Percentiles rank a stretch among this genome's conserved stretches.
These are phyloP conservation scores for Annona cherimola DNA, from an alignment of 164 flowering plant species.

Conservation along the genomic window DNA sequence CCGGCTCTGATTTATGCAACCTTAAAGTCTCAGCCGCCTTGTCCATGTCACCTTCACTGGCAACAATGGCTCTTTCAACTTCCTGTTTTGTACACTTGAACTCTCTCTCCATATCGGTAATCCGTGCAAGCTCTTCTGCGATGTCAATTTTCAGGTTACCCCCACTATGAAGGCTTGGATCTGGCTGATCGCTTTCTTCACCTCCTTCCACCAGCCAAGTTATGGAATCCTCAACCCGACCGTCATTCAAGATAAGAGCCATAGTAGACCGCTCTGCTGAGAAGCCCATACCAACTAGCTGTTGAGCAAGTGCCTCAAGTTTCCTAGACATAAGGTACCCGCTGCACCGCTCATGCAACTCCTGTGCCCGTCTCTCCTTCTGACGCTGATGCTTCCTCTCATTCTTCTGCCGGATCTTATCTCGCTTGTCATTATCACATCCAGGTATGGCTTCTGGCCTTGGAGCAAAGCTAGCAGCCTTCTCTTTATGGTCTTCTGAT, in stretches of 20 bases:
- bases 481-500: slow-evolving; percentile 91
- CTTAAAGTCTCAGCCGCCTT: slow-evolving; percentile 63
- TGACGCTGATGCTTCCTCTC: slow-evolving; percentile 97
- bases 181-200: slow-evolving; percentile 42
- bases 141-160: slow-evolving; percentile 79
- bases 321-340: slow-evolving; percentile 92
- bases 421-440: slow-evolving; percentile 84
- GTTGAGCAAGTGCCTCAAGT: slow-evolving; percentile 76
- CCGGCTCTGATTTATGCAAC: slow-evolving; percentile 48
- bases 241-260: slow-evolving; percentile 89
- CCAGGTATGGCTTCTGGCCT: slow-evolving; percentile 61
- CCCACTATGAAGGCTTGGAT: slow-evolving; percentile 30
- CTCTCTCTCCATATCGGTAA: slow-evolving; percentile 62
- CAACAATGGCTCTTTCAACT: slow-evolving; percentile 78
- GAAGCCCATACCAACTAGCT: slow-evolving; percentile 92
- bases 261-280: slow-evolving; percentile 75
- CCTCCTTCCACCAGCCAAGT: slow-evolving; percentile 81
- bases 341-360: slow-evolving; percentile 75
- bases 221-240: slow-evolving; percentile 79
- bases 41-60: slow-evolving; percentile 83
- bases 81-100: slow-evolving; percentile 73
- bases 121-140: slow-evolving; percentile 72
- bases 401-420: slow-evolving; percentile 87
- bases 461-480: slow-evolving; percentile 24
- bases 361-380: slow-evolving; percentile 88